phyloP scores from a whole-genome alignment of 2,329 filamentous ascomycete species.

The Aspergillus felis region DNA sequence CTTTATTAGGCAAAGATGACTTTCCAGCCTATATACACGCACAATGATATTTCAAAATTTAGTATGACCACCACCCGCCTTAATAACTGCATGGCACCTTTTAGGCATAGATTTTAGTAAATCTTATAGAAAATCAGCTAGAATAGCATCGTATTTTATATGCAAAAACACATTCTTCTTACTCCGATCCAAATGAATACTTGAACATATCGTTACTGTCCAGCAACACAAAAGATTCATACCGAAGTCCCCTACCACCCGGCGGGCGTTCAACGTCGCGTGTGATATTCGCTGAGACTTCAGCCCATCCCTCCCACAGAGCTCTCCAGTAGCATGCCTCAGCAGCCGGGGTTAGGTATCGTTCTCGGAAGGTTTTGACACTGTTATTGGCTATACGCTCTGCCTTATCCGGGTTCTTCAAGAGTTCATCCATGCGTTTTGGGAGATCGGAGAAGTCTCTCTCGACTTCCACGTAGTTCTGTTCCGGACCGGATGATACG shows the following conservation, averaged over 20 bases:
- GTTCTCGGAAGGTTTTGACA: slow-evolving; percentile 43
- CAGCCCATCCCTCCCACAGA: neutral
- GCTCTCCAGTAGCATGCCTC: slow-evolving; percentile 51
- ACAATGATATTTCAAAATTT: no score
- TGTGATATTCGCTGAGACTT: neutral
- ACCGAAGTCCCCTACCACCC: neutral
- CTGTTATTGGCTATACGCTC: slow-evolving; percentile 45
- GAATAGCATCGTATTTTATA: no score
- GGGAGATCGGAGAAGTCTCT: slow-evolving; percentile 54
- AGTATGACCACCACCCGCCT: no score
- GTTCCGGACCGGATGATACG: slow-evolving; percentile 36
- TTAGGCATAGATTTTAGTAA: no score
- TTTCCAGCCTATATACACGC: no score
- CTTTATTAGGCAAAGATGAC: no score
- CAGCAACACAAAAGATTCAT: neutral
- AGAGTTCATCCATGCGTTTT: slow-evolving; percentile 33
- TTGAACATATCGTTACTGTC: neutral
- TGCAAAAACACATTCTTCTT: no score
- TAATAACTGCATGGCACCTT: no score
- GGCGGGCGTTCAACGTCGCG: no score
- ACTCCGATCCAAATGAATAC: no score
- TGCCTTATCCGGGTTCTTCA: slow-evolving; percentile 34
- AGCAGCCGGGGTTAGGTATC: slow-evolving; percentile 48
- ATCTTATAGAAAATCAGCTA: no score
- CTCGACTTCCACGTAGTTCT: slow-evolving; percentile 47